Evolutionary conservation across 805 yeast species (phyloP).

Genomic region (Wickerhamiella parazyma): DNA sequence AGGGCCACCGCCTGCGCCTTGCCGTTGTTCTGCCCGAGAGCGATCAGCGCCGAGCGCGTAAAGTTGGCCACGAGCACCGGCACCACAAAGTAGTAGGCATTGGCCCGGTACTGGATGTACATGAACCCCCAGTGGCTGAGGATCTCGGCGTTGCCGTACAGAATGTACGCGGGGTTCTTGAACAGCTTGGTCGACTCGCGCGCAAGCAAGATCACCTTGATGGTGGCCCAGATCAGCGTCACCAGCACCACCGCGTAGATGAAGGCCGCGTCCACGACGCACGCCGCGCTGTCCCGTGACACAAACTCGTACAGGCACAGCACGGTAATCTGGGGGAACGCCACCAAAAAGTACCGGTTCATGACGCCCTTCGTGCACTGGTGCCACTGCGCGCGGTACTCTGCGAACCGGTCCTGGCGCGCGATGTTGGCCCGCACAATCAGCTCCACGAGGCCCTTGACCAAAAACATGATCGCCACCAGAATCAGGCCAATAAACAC

Average conservation of each 20-base stretch:
- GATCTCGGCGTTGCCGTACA: slow-evolving; percentile 70
- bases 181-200: slow-evolving; percentile 53
- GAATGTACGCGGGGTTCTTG: slow-evolving; percentile 82
- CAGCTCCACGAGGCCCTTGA: slow-evolving; percentile 62
- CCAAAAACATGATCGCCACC: slow-evolving; percentile 39
- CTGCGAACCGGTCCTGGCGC: slow-evolving; percentile 51
- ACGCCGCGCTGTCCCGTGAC: slow-evolving; percentile 69
- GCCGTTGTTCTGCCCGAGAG: slow-evolving; percentile 70
- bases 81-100: slow-evolving; percentile 67
- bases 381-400: slow-evolving; percentile 49
- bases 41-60: slow-evolving; percentile 69
- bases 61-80: slow-evolving; percentile 53
- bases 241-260: slow-evolving; percentile 44
- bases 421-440: slow-evolving; percentile 44
- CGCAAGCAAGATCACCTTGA: slow-evolving; percentile 63
- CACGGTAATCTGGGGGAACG: slow-evolving; percentile 76
- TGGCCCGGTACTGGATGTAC: slow-evolving; percentile 83
- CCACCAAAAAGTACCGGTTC: slow-evolving; percentile 67
- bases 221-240: slow-evolving; percentile 57
- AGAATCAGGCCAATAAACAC: slow-evolving; percentile 56
- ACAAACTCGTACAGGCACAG: slow-evolving; percentile 85
- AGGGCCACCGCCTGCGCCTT: slow-evolving; percentile 68
- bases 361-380: slow-evolving; percentile 70
- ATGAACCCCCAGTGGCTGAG: slow-evolving; percentile 84
- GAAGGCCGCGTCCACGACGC: slow-evolving; percentile 64